Conservation (phyloP, 352 stramenopile species). For the Hyaloperonospora arabidopsidis region DNA sequence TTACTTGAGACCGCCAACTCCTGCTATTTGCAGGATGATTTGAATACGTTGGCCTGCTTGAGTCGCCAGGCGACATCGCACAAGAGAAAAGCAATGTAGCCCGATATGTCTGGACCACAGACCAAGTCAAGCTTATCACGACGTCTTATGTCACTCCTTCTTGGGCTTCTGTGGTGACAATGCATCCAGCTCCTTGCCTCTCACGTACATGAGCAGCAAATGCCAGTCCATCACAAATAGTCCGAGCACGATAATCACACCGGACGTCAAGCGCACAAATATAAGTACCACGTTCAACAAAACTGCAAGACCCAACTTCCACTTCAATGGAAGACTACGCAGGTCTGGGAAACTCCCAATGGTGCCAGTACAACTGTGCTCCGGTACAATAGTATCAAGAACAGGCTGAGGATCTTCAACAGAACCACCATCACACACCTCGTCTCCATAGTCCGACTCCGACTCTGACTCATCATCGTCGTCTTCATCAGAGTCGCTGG, state of each 20-base stretch:
- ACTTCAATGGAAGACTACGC: constrained; percentile 24
- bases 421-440: constrained; percentile 23
- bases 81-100: too few relatives aligned
- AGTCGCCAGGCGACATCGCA: too few relatives aligned
- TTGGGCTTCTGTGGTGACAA: constrained; percentile 21
- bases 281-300: constrained; percentile 30
- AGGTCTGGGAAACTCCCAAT: constrained; percentile 20
- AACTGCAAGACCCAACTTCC: constrained; percentile 28
- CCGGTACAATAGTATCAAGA: neutral
- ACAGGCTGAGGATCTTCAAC: constrained; percentile 18
- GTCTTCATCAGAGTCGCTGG: constrained; percentile 33
- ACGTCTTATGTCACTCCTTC: constrained; percentile 18
- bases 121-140: too few relatives aligned
- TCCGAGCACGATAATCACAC: constrained; percentile 22
- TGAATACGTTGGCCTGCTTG: too few relatives aligned
- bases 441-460: constrained; percentile 30
- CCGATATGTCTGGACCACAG: too few relatives aligned
- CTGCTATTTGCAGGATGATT: too few relatives aligned
- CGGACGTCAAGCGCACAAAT: constrained; percentile 20
- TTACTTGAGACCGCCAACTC: too few relatives aligned
- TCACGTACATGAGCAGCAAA: constrained; percentile 25
- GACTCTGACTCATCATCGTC: constrained; percentile 31
- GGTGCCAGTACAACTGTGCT: neutral
- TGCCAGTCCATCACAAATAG: constrained; percentile 29
- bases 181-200: constrained; percentile 4